Evolutionary conservation across 441 rosid species (phyloP).

Genomic region (Jatropha multifida): DNA sequence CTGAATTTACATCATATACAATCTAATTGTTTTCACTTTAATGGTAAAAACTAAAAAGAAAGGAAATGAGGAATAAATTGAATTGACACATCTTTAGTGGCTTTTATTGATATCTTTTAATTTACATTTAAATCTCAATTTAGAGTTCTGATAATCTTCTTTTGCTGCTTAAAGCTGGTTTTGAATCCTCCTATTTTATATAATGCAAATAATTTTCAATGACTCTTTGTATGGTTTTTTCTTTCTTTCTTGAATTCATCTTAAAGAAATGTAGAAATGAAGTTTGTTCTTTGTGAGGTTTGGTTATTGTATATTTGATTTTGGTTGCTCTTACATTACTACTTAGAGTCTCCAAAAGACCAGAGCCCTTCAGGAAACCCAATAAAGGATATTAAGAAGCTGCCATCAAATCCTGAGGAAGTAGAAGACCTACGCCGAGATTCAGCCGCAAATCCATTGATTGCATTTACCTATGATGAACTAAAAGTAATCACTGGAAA

Average conservation of each 20-base stretch:
- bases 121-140: neutral
- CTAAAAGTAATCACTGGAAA: conserved; percentile 66
- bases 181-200: neutral
- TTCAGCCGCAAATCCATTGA: conserved; percentile 72
- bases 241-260: neutral
- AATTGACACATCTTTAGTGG: neutral
- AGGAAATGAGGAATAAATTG: neutral
- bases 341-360: conserved; percentile 64
- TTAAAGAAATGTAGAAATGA: neutral
- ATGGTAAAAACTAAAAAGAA: neutral
- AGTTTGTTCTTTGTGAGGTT: neutral
- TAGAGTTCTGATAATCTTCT: neutral
- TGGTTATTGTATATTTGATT: conserved; percentile 7
- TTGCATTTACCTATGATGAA: conserved; percentile 80
- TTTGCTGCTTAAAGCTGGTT: neutral
- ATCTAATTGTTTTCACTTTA: neutral
- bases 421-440: conserved; percentile 90
- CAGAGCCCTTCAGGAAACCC: conserved; percentile 41
- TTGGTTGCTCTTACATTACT: conserved; percentile 15
- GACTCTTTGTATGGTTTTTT: neutral
- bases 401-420: conserved; percentile 94
- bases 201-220: neutral
- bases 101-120: neutral
- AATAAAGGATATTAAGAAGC: conserved; percentile 45
- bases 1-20: neutral